Evolutionary conservation across 345 rosid species (phyloP), one percentile per base, ranked within the genome.

Genomic region (Lagerstroemia speciosa): DNA sequence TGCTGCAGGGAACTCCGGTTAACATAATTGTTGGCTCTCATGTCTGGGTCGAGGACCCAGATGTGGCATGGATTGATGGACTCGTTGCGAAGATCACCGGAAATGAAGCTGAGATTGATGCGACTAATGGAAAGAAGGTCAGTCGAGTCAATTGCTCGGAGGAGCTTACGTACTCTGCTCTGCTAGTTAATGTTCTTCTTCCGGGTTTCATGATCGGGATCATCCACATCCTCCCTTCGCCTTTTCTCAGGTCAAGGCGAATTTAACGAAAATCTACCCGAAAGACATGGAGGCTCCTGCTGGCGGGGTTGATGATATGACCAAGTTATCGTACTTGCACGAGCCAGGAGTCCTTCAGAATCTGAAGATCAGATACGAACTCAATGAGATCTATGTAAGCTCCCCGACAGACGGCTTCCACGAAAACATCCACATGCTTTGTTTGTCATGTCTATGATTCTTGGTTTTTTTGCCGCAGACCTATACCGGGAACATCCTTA

Each of bases 241-340:
- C 61, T 75, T 68, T 29, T 57, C 69, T 62, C 75, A 92, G 97
- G 60, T 93, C 67, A 86, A 82, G 34, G 85, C 89, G 64, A 84
- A 78, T 34, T 65, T 93, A 69, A 83, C 96, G 37, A 90, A 83
- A 76, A 65, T 88, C 73, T 88, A 84, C 67, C 98, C 98, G 16
- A 88, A 88, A 55, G 98, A 93, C 75, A 76, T 82, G 77, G 98
- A 93, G 84, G 97, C 96, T 72, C 93, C 96, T 24, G 80, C 94
- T 29, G 98, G 95, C 40, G 98, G 98, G 60, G 96, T 92, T 71
- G 98, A 92, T 88, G 98, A 90, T 82, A 92, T 92, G 98, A 90
- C 96, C 69, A 92, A 90, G 81, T 86, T 92, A 14, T 92, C 98
- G 20, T 92, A 92, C 75, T 74, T 92, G 77, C 98, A 92, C 30